Percentiles rank a stretch among this genome's conserved stretches.
These are phyloP conservation scores for Fusarium sp. DNA, from an alignment of 2,329 filamentous ascomycete species.

Conservation along the genomic window DNA sequence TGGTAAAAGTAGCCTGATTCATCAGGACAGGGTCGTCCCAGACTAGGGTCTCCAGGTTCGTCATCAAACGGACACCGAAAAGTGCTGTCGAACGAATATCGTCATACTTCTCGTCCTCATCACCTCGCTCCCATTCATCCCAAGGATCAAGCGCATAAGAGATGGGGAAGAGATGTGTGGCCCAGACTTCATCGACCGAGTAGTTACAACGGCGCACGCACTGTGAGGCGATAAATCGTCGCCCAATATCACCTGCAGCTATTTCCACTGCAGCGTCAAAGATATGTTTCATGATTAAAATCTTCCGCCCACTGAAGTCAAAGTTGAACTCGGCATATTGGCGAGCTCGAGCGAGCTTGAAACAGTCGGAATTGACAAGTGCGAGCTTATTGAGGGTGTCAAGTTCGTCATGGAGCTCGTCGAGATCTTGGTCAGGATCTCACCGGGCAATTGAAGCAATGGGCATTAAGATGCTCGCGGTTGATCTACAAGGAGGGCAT, in stretches of 20 bases:
- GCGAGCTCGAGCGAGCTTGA: conserved; percentile 18
- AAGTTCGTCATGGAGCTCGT: neutral
- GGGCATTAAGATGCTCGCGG: neutral
- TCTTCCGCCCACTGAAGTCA: conserved; percentile 10
- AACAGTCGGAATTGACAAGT: conserved; percentile 35
- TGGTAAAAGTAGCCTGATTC: too few species aligned
- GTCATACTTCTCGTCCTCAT: too few species aligned
- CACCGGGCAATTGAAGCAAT: neutral
- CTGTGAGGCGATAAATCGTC: neutral
- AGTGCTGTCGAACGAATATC: too few species aligned
- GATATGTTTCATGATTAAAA: neutral
- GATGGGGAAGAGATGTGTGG: too few species aligned
- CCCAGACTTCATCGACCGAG: too few species aligned
- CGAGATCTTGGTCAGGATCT: neutral
- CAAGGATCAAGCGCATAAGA: too few species aligned
- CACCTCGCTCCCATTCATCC: too few species aligned
- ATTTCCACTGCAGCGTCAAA: neutral
- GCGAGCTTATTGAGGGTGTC: neutral
- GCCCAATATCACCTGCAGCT: too few species aligned
- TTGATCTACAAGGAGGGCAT: neutral
- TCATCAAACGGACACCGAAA: too few species aligned
- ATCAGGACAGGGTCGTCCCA: too few species aligned
- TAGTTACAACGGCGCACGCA: too few species aligned
- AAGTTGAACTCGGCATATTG: conserved; percentile 28
- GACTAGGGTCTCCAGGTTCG: too few species aligned